These are phyloP conservation scores for Penicillium manginii DNA, from an alignment of 495 filamentous ascomycete species.

Conservation along the genomic window DNA sequence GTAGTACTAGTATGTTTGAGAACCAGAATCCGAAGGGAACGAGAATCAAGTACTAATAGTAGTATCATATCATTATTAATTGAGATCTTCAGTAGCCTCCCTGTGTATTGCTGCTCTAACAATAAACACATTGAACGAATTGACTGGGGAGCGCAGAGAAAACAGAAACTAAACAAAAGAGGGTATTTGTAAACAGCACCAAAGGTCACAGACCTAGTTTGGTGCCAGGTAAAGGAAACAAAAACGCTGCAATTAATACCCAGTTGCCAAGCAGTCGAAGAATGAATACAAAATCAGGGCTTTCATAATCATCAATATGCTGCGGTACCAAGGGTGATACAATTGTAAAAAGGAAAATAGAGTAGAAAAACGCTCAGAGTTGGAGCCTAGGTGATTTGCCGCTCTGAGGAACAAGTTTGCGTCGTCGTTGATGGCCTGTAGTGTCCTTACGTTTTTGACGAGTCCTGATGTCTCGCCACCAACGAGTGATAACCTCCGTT, in stretches of 20 bases:
- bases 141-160: neutral
- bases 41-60: too few relatives aligned
- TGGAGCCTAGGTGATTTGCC: conserved; percentile 3
- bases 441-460: conserved; percentile 12
- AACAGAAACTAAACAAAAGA: neutral
- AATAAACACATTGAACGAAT: too few relatives aligned
- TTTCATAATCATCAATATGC: conserved; percentile 13
- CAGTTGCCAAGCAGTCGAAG: neutral
- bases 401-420: conserved; percentile 2
- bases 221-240: neutral
- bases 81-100: too few relatives aligned
- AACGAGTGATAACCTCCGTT: conserved; percentile 50
- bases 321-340: neutral
- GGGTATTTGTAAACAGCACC: conserved; percentile 2
- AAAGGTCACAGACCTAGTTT: neutral
- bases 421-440: neutral
- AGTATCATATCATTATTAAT: too few relatives aligned
- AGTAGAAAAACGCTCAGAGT: conserved; percentile 3
- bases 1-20: too few relatives aligned
- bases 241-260: neutral
- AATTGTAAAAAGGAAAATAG: neutral
- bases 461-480: conserved; percentile 41
- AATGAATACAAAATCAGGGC: neutral
- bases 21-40: too few relatives aligned
- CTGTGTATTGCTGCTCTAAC: too few relatives aligned